phyloP scores from a whole-genome alignment of 2,329 filamentous ascomycete genomes.

The Penicillium oxalicum region DNA sequence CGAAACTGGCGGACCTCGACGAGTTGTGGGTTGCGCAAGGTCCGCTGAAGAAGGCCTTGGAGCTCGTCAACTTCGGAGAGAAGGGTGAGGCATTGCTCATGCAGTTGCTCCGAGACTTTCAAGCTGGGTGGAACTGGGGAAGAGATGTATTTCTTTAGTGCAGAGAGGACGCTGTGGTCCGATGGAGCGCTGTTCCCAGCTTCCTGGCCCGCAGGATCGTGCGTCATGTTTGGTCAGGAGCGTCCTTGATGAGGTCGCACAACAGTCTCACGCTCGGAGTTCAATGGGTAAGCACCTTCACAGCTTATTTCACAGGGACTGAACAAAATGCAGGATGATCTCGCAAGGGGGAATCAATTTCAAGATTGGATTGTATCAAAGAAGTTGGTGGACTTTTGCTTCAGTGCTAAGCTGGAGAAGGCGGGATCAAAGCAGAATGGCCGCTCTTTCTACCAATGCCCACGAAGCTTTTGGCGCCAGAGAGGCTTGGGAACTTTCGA shows the following conservation, averaged over 20 bases:
- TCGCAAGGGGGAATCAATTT: no score
- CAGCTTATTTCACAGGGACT: no score
- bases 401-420: neutral
- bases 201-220: neutral
- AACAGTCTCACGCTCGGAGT: no score
- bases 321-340: no score
- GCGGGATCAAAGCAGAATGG: no score
- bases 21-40: conserved; percentile 40
- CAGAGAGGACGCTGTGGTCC: neutral
- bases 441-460: no score
- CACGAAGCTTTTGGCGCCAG: no score
- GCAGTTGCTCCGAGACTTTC: conserved; percentile 27
- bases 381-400: neutral
- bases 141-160: neutral
- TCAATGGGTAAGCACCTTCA: no score
- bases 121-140: conserved; percentile 8
- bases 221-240: conserved; percentile 2
- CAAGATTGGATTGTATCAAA: no score
- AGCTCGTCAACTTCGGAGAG: conserved; percentile 44
- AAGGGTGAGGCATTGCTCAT: conserved; percentile 36
- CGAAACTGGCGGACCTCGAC: conserved; percentile 49
- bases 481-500: no score
- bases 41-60: conserved; percentile 36
- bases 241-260: no score
- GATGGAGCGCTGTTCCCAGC: neutral